phyloP scores from a whole-genome alignment of 225 moss, liverwort and hornwort genomes.

The Antitrichia curtipendula region DNA sequence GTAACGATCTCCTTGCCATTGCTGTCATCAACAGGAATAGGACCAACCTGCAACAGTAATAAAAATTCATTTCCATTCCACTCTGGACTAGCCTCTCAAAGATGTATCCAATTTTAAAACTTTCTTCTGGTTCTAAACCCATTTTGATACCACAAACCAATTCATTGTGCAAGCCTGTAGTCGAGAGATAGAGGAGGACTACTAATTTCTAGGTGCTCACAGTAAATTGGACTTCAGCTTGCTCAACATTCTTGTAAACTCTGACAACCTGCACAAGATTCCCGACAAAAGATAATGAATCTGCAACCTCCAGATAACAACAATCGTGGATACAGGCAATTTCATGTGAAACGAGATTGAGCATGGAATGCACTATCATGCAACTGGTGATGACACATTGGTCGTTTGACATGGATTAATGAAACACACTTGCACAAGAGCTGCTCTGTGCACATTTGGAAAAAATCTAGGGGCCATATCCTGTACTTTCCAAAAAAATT shows the following conservation, averaged over 20 bases:
- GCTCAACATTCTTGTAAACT: constrained; percentile 57
- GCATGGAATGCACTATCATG: background rate
- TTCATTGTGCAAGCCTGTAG: background rate
- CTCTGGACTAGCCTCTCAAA: background rate
- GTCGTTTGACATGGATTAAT: background rate
- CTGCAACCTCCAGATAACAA: background rate
- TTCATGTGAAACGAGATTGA: background rate
- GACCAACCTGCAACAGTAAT: constrained; percentile 63
- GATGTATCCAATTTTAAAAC: background rate
- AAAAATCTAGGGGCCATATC: background rate
- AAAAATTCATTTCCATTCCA: background rate
- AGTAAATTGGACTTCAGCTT: constrained; percentile 80
- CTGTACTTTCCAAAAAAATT: background rate
- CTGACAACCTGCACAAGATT: constrained; percentile 66
- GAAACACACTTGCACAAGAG: background rate
- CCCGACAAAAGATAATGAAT: background rate
- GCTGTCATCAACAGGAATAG: constrained; percentile 72
- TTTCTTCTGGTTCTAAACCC: background rate
- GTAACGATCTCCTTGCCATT: constrained; percentile 86
- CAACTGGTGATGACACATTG: background rate
- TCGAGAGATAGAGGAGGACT: background rate
- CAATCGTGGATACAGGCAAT: background rate
- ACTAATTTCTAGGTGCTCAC: constrained; percentile 29
- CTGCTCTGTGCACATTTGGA: background rate
- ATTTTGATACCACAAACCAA: background rate